Evolutionary conservation across 1,284 basidiomycete species (phyloP).

Genomic region (Fistulina hepatica): DNA sequence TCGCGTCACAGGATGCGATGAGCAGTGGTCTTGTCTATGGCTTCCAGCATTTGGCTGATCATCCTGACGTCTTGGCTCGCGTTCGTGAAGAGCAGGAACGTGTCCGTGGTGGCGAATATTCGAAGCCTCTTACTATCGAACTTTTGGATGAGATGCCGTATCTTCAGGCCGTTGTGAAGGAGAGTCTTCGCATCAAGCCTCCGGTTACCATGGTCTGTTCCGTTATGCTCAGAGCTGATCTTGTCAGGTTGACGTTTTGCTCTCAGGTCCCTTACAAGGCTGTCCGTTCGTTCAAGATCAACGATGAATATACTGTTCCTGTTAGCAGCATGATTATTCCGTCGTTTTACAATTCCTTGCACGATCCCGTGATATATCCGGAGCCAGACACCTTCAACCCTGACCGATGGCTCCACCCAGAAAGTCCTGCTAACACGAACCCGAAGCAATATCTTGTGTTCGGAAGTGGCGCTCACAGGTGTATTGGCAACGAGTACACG

Average conservation of each 20-base stretch:
- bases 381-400: slow-evolving; percentile 78
- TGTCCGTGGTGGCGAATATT: slow-evolving; percentile 71
- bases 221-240: no score
- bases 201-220: slow-evolving; percentile 92
- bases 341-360: slow-evolving; percentile 90
- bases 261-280: slow-evolving; percentile 85
- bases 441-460: slow-evolving; percentile 96
- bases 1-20: slow-evolving; percentile 98
- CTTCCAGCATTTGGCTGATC: slow-evolving; percentile 93
- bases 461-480: slow-evolving; percentile 88
- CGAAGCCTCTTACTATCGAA: slow-evolving; percentile 80
- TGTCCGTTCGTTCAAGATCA: slow-evolving; percentile 85
- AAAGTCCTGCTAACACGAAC: slow-evolving; percentile 72
- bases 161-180: slow-evolving; percentile 85
- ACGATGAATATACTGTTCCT: slow-evolving; percentile 85
- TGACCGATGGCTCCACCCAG: slow-evolving; percentile 87
- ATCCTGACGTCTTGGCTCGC: slow-evolving; percentile 83
- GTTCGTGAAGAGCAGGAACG: slow-evolving; percentile 86
- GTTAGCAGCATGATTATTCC: slow-evolving; percentile 92
- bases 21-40: slow-evolving; percentile 86
- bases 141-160: slow-evolving; percentile 91
- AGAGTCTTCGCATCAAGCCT: slow-evolving; percentile 83
- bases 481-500: slow-evolving; percentile 91
- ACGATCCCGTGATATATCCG: slow-evolving; percentile 84
- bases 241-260: no score